Conservation (phyloP, 495 filamentous ascomycete species). For the Darksidea phi region DNA sequence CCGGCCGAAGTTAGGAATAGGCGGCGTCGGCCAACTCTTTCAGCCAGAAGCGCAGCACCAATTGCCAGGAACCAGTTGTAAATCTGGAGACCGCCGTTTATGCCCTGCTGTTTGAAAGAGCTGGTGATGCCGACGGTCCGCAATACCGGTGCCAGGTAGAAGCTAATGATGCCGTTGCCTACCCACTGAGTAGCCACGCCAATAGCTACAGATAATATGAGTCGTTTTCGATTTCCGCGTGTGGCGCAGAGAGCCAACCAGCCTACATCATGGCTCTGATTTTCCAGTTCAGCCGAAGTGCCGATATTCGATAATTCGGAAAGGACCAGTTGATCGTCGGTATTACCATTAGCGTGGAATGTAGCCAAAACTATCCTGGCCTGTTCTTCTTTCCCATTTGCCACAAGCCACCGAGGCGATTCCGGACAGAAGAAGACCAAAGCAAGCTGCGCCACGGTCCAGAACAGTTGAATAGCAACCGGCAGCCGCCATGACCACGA, state of each 20-base stretch:
- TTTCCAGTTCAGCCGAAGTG: neutral
- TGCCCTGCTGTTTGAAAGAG: slow-evolving; percentile 43
- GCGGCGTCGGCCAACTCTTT: slow-evolving; percentile 54
- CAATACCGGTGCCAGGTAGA: slow-evolving; percentile 1
- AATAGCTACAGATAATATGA: slow-evolving; percentile 33
- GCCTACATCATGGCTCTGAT: neutral
- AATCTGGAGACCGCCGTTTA: slow-evolving; percentile 54
- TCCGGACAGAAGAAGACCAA: slow-evolving; percentile 57
- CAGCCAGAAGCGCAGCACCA: slow-evolving; percentile 52
- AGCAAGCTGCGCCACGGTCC: slow-evolving; percentile 50
- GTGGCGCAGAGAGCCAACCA: neutral
- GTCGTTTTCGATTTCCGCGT: slow-evolving; percentile 31
- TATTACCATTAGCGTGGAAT: slow-evolving; percentile 21
- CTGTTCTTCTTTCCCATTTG: slow-evolving; percentile 18
- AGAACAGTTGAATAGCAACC: slow-evolving; percentile 49
- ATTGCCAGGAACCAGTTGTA: slow-evolving; percentile 55
- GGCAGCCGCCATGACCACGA: slow-evolving; percentile 55
- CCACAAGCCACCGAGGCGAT: slow-evolving; percentile 53
- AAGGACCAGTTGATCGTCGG: neutral
- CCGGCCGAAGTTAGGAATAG: slow-evolving; percentile 53
- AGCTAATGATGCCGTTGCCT: slow-evolving; percentile 8
- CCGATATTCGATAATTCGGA: neutral
- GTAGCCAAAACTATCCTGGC: slow-evolving; percentile 60
- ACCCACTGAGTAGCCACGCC: neutral
- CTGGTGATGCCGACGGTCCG: slow-evolving; percentile 22